Percentiles rank a stretch among this genome's conserved stretches.
phyloP scores from a whole-genome alignment of 352 stramenopile species.

The Pseudoperonospora humuli region DNA sequence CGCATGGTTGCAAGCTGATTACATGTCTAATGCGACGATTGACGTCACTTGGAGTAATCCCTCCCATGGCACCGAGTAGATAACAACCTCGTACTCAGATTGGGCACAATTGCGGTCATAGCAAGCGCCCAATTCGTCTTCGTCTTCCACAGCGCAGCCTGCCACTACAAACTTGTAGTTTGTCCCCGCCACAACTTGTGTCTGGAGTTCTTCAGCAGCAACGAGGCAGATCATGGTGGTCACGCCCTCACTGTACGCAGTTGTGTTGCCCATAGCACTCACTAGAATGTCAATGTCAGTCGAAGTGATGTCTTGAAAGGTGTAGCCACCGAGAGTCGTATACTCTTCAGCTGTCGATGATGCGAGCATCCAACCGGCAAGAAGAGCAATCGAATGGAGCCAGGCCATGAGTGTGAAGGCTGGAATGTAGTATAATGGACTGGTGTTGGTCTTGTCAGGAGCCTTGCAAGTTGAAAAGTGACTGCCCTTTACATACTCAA shows the following conservation, averaged over 20 bases:
- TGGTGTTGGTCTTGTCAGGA: neutral
- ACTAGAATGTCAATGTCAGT: slow-evolving; percentile 27
- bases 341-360: slow-evolving; percentile 5
- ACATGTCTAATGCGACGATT: too few species aligned
- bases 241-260: slow-evolving; percentile 27
- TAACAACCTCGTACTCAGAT: slow-evolving; percentile 26
- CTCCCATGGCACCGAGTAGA: slow-evolving; percentile 34
- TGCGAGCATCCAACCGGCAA: slow-evolving; percentile 11
- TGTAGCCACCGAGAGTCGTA: slow-evolving; percentile 22
- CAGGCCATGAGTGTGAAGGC: too few species aligned
- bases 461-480: slow-evolving; percentile 9
- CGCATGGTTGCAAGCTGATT: too few species aligned
- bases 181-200: slow-evolving; percentile 42
- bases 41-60: slow-evolving; percentile 33
- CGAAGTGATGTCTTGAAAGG: slow-evolving; percentile 13
- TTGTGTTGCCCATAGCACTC: slow-evolving; percentile 24
- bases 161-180: slow-evolving; percentile 56
- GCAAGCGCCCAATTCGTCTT: slow-evolving; percentile 34
- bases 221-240: slow-evolving; percentile 30
- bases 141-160: slow-evolving; percentile 31
- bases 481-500: too few species aligned
- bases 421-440: neutral
- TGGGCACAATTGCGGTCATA: slow-evolving; percentile 31
- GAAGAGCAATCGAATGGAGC: slow-evolving; percentile 10
- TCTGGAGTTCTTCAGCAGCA: slow-evolving; percentile 26